Conservation (phyloP, 768 basidiomycete species). For the Tephrocybe sp. region DNA sequence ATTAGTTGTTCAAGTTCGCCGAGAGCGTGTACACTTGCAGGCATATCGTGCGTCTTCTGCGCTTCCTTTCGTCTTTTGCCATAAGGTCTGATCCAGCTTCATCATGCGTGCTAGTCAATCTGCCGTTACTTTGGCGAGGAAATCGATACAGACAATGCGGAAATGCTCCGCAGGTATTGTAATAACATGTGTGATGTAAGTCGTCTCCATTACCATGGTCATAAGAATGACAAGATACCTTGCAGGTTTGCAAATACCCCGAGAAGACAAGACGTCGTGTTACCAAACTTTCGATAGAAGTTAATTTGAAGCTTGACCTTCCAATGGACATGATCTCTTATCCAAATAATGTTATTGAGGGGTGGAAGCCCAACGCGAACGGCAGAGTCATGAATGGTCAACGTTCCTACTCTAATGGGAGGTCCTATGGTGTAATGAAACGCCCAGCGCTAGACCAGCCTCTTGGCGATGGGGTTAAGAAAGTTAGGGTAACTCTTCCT, state of each 20-base stretch:
- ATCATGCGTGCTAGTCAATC: constrained; percentile 47
- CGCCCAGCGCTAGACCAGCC: constrained; percentile 7
- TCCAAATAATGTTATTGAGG: neutral
- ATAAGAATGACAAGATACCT: neutral
- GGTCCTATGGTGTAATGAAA: constrained; percentile 12
- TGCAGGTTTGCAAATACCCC: constrained; percentile 77
- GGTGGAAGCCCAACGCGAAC: constrained; percentile 3
- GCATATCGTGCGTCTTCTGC: constrained; percentile 57
- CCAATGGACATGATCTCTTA: constrained; percentile 12
- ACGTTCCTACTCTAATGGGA: neutral
- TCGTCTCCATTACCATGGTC: neutral
- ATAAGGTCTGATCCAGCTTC: neutral
- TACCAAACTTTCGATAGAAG: constrained; percentile 45
- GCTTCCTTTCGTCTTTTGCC: neutral
- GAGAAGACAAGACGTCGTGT: constrained; percentile 57
- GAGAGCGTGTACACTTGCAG: constrained; percentile 63
- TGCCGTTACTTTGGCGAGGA: constrained; percentile 81
- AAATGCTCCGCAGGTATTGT: constrained; percentile 53
- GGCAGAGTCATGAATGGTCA: neutral
- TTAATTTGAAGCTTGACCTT: constrained; percentile 21
- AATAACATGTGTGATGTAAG: constrained; percentile 81
- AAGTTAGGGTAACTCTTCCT: constrained; percentile 29
- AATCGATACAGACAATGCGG: constrained; percentile 49
- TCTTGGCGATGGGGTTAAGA: constrained; percentile 24
- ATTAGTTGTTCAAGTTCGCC: constrained; percentile 45